Base-by-base conservation (phyloP, 2,329 filamentous ascomycete species). In the Phaeomoniella chlamydospora region DNA sequence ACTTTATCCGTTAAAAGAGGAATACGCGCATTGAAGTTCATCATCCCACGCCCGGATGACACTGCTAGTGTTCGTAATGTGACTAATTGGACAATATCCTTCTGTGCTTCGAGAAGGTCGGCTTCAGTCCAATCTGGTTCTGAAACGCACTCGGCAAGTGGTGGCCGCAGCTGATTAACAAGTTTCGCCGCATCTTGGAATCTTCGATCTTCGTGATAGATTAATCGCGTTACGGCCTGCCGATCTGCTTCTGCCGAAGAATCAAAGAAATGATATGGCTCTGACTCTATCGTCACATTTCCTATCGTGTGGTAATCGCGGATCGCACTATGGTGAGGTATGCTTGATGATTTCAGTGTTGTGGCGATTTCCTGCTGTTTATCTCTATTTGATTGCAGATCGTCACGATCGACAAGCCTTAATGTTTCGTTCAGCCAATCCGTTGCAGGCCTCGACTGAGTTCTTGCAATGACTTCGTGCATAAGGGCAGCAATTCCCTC, bases 1-100 rank as follows among this genome's bases (percentile, higher is more conserved):
- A 92, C 85, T 50, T 87, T 92, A 53, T 98, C 90, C 0, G 90
- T 98, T 35, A 96, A 66, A 12, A 98, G 65, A 9, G 92, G 92
- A 39, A 82, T 80, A 22, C 87, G 80, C 37, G 88, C 76, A 46
- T 84, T 83, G 56, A 84, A 98, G 53, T 88, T 83, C 37, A 96
- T 65, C 57, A 98, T 75, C 2, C 80, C 87, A 42, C 87, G 77
- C 2, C 92, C 92, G 4, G 84, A 72, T 1, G 90, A 84, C 36
- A 94, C 80, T 2, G 90, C 87, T 39, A 96, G 68, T 11, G 88
- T 96, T 39, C 90, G 77, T 32, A 81, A 74, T 29, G 88, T 90
- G 26, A 94, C 73, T 50, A 80, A 79, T 40, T 90, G 82, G 39
- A 90, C 87, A 18, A 94, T 67, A 41, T 84, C 79, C 55, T 94